Evolutionary conservation across 495 filamentous ascomycete genomes (phyloP).

Genomic region (Cetradonia linearis): DNA sequence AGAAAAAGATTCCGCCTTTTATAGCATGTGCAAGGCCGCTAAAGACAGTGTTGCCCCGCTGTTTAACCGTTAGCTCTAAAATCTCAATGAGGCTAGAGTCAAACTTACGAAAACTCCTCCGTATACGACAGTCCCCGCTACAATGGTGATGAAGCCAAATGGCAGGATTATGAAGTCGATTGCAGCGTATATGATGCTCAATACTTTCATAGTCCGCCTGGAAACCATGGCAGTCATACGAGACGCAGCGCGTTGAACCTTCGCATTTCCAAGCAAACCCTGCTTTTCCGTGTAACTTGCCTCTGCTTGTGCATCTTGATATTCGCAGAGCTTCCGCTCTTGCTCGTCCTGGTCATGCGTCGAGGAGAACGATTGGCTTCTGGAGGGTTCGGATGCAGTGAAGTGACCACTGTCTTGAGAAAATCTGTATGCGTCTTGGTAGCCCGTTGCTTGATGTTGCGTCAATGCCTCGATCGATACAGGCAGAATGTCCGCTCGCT

Average conservation of each 20-base stretch:
- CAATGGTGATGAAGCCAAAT: constrained; percentile 54
- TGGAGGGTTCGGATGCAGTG: constrained; percentile 61
- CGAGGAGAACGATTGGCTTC: constrained; percentile 54
- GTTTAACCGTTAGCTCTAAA: constrained; percentile 18
- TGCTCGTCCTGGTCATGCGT: constrained; percentile 42
- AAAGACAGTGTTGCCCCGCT: constrained; percentile 57
- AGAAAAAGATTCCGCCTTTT: constrained; percentile 96
- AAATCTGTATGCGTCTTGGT: constrained; percentile 47
- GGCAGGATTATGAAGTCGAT: constrained; percentile 54
- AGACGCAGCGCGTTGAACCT: constrained; percentile 39
- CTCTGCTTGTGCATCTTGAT: constrained; percentile 37
- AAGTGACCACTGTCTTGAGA: constrained; percentile 87
- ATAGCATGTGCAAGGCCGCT: constrained; percentile 88
- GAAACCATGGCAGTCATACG: constrained; percentile 47
- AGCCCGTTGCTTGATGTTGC: constrained; percentile 44
- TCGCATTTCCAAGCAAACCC: constrained; percentile 37
- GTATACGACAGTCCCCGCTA: constrained; percentile 56
- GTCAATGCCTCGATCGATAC: constrained; percentile 59
- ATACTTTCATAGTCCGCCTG: constrained; percentile 47
- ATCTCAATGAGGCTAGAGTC: not conserved
- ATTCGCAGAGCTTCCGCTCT: constrained; percentile 43
- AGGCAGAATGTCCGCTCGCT: constrained; percentile 51
- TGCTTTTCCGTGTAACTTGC: constrained; percentile 34
- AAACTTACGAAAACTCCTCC: constrained; percentile 58
- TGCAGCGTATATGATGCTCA: constrained; percentile 47